Conservation (phyloP, 352 stramenopile genomes). For the Globisporangium mamillatum region DNA sequence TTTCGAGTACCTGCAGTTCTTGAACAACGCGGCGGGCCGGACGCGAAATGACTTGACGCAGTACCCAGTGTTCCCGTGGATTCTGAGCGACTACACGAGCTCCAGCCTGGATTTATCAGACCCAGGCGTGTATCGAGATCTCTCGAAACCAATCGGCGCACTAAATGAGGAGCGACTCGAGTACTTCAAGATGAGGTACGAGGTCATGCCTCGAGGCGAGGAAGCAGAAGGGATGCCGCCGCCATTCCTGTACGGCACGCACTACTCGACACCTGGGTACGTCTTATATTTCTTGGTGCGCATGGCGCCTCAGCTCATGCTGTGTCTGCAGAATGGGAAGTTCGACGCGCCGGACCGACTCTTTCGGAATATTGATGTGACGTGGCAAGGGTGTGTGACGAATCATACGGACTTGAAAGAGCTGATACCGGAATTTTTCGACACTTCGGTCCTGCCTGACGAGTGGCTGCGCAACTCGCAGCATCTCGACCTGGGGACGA, state of each 20-base stretch:
- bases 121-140: constrained; percentile 88
- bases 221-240: constrained; percentile 81
- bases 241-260: constrained; percentile 97
- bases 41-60: constrained; percentile 91
- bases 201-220: constrained; percentile 85
- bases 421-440: constrained; percentile 98
- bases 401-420: constrained; percentile 97
- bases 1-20: constrained; percentile 89
- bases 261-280: constrained; percentile 93
- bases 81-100: constrained; percentile 90
- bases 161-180: constrained; percentile 87
- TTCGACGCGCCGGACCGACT: constrained; percentile 98
- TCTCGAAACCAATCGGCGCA: constrained; percentile 94
- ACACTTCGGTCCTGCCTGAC: constrained; percentile 61
- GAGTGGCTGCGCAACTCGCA: constrained; percentile 96
- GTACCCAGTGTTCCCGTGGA: constrained; percentile 98
- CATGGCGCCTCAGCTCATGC: constrained; percentile 94
- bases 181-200: constrained; percentile 87
- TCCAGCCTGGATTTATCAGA: constrained; percentile 84
- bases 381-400: constrained; percentile 87
- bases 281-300: constrained; percentile 98
- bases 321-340: constrained; percentile 96
- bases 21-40: constrained; percentile 87
- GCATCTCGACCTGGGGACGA: constrained; percentile 94
- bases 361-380: constrained; percentile 92